These are phyloP conservation scores for Protomyces macrosporus DNA, from an alignment of 1,139 yeast genomes.

Conservation along the genomic window DNA sequence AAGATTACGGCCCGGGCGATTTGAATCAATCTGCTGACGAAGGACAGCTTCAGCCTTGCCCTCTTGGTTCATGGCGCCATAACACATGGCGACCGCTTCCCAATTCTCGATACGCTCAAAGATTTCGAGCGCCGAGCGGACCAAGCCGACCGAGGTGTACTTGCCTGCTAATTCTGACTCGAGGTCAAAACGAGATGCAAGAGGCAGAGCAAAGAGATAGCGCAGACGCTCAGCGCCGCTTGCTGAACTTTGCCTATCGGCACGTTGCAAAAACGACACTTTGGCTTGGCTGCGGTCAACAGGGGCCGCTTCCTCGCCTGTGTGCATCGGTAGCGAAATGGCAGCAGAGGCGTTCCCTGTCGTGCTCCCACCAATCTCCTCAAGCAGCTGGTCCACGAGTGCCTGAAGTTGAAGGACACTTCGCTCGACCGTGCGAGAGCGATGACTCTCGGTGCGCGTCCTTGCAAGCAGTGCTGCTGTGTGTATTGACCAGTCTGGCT, in stretches of 20 bases:
- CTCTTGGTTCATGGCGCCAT: conserved; percentile 78
- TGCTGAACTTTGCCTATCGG: conserved; percentile 33
- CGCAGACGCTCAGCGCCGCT: conserved; percentile 52
- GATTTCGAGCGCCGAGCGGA: conserved; percentile 82
- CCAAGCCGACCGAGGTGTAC: conserved; percentile 77
- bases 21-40: conserved; percentile 46
- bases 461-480: conserved; percentile 88
- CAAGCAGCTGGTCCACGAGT: conserved; percentile 81
- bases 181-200: conserved; percentile 80
- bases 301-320: conserved; percentile 38
- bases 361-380: conserved; percentile 45
- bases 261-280: conserved; percentile 14
- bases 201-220: conserved; percentile 68
- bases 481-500: conserved; percentile 65
- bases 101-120: conserved; percentile 72
- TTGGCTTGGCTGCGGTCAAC: conserved; percentile 2
- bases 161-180: conserved; percentile 81
- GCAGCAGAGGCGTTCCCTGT: conserved; percentile 29
- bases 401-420: conserved; percentile 92
- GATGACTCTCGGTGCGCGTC: conserved; percentile 71
- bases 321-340: conserved; percentile 52
- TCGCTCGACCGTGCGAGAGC: conserved; percentile 83
- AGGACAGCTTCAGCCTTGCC: conserved; percentile 60
- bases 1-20: conserved; percentile 49
- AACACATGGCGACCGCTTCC: conserved; percentile 84